These are phyloP conservation scores for Betula pendula DNA, from an alignment of 306 rosid species.

Conservation along the genomic window DNA sequence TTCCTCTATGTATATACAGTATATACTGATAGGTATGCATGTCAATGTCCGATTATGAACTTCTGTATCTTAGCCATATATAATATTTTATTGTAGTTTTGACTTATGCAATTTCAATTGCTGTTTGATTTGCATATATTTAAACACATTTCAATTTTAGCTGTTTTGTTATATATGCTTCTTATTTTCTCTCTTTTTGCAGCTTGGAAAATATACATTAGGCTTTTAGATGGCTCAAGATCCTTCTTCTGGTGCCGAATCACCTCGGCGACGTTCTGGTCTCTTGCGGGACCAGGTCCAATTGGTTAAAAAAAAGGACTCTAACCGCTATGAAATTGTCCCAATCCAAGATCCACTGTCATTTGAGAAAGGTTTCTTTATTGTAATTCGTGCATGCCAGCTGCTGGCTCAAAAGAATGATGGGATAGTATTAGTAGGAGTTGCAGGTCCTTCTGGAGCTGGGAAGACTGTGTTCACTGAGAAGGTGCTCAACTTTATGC, in stretches of 20 bases:
- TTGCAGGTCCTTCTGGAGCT: conserved; percentile 99
- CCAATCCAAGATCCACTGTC: conserved; percentile 75
- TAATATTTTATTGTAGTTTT: neutral
- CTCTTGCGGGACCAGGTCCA: conserved; percentile 89
- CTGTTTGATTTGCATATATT: neutral
- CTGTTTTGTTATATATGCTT: conserved; percentile 1
- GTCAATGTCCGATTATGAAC: neutral
- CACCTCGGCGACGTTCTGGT: conserved; percentile 70
- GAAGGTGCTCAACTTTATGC: conserved; percentile 83
- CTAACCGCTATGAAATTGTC: conserved; percentile 76
- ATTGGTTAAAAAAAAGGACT: conserved; percentile 69
- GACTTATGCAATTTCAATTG: neutral
- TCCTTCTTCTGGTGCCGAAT: conserved; percentile 55
- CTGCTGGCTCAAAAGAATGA: conserved; percentile 88
- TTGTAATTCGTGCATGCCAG: conserved; percentile 92
- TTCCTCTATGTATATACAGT: neutral
- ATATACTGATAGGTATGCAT: neutral
- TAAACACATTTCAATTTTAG: conserved; percentile 5
- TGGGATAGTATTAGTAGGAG: conserved; percentile 86
- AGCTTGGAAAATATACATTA: conserved; percentile 28
- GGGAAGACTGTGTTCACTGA: conserved; percentile 97
- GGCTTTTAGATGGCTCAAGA: conserved; percentile 64
- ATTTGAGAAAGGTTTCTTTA: conserved; percentile 97
- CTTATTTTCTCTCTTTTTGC: conserved; percentile 22
- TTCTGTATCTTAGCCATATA: neutral